Conservation (phyloP, 345 rosid genomes). For the Firmiana major region DNA sequence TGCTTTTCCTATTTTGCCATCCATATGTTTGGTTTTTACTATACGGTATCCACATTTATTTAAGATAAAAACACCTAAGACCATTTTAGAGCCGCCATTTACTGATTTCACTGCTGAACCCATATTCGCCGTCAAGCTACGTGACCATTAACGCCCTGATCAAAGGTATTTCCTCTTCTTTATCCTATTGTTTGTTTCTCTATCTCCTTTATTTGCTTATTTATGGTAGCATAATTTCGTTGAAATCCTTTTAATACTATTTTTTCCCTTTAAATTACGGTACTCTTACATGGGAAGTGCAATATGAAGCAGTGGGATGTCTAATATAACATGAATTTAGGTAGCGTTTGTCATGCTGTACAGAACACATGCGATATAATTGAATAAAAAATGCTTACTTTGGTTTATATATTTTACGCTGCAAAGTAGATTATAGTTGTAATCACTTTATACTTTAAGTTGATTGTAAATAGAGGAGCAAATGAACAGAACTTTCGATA, state of each 20-base stretch:
- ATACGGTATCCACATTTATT: too few species aligned
- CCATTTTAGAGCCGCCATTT: background rate
- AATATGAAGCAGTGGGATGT: background rate
- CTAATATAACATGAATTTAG: background rate
- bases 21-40: too few species aligned
- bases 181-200: background rate
- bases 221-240: background rate
- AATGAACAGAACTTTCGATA: too few species aligned
- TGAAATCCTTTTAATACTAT: background rate
- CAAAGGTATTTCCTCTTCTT: slow-evolving; percentile 1
- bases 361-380: too few species aligned
- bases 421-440: too few species aligned
- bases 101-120: background rate
- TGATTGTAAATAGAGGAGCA: too few species aligned
- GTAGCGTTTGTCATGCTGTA: too few species aligned
- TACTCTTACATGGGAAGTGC: background rate
- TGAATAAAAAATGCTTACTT: too few species aligned
- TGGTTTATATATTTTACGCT: too few species aligned
- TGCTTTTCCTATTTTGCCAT: too few species aligned
- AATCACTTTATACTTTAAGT: too few species aligned
- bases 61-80: too few species aligned
- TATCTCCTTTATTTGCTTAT: background rate
- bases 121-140: background rate
- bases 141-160: background rate
- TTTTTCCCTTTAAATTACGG: background rate